Percentiles rank a stretch among this genome's conserved stretches.
Conservation (phyloP, 2,329 filamentous ascomycete species). For the Aspergillus terreus region DNA sequence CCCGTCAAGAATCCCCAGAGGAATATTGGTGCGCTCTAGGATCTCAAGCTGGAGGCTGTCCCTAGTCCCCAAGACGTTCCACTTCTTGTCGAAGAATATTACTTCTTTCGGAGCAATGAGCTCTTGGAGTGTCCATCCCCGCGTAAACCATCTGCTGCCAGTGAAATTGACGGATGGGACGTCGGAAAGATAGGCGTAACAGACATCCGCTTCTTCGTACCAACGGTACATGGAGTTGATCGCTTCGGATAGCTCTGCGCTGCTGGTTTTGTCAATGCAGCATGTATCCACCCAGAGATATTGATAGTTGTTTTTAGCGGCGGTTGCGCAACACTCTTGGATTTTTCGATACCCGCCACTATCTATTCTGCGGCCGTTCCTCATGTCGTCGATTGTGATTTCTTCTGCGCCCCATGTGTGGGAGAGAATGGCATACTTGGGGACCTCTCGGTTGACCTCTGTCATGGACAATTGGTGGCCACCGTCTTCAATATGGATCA, state of each 20-base stretch:
- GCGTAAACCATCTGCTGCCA: neutral
- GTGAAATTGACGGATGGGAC: neutral
- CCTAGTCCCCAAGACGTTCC: neutral
- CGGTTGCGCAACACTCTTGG: neutral
- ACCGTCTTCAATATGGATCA: neutral
- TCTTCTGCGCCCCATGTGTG: neutral
- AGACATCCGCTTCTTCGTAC: neutral
- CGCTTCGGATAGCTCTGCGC: neutral
- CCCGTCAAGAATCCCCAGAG: neutral
- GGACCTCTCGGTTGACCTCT: neutral
- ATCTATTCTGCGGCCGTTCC: neutral
- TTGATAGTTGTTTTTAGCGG: neutral
- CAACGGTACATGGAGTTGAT: neutral
- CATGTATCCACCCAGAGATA: neutral
- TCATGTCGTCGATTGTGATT: neutral
- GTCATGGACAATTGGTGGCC: neutral
- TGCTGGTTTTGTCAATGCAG: neutral
- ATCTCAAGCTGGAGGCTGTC: neutral
- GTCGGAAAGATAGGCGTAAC: neutral
- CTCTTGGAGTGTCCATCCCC: slow-evolving; percentile 1
- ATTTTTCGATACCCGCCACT: neutral
- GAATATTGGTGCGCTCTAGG: neutral
- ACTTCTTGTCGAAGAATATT: neutral
- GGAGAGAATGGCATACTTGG: neutral
- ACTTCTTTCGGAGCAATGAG: neutral